Evolutionary conservation across 2,329 filamentous ascomycete genomes (phyloP), one percentile per base, ranked within the genome.

Genomic region (Epichloe elymi): DNA sequence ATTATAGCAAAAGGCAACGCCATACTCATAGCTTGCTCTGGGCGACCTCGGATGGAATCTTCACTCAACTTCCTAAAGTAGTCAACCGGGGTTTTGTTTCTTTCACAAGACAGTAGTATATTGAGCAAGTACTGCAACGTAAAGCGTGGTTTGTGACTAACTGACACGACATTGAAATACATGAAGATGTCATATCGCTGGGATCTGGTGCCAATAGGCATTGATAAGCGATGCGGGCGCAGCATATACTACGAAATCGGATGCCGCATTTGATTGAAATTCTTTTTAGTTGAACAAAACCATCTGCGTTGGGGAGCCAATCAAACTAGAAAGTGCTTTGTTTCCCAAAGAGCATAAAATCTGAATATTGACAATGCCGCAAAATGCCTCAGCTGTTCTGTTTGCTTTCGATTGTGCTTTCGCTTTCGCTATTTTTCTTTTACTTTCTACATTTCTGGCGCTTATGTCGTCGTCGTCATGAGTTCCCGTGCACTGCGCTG

Each of bases 401-500:
- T 36, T 17, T 20, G 12, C 10, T 46, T 37, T 15, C 17, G 6
- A 12, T n/a, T 7, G 8, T 15, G 8, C 6, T n/a, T n/a, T 46
- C 30, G 17, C 19, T 15, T 47, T n/a, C 2, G n/a, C n/a, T 10
- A n/a, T 40, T 3, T 14, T 43, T 37, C 3, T 14, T 43, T 23
- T 8, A 8, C 38, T 7, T 19, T 8, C 15, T 33, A 33, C 47
- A 30, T 11, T 30, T 30, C 30, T 30, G 30, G 30, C 30, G 30
- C 30, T 30, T 11, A 30, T 30, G 30, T 10, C 30, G 36, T 10
- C 30, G 36, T 46, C 45, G 20, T 61, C 49, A 64, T 36, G 55
- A 61, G 33, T 62, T 67, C 14, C 65, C 63, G 47, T 68, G 66
- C 52, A 71, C 60, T 5, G 70, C 67, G 30, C 64, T 69, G 19